Conservation (phyloP, 139 green algal species). For the Eudorina sp. region DNA sequence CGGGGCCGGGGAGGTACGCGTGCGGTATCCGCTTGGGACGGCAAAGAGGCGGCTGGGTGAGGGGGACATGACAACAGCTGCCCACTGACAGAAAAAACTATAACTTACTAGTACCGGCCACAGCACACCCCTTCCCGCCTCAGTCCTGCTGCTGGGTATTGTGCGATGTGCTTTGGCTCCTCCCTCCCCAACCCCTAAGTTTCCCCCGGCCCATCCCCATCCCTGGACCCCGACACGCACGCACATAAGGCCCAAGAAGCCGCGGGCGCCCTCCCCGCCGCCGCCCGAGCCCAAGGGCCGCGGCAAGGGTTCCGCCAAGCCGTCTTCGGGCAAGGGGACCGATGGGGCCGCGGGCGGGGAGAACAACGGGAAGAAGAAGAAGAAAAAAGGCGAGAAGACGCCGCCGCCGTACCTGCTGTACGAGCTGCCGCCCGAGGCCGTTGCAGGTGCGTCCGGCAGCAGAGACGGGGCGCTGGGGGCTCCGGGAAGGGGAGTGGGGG, state of each 20-base stretch:
- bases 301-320: not conserved
- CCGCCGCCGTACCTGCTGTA: conserved; percentile 27
- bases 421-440: conserved; percentile 22
- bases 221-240: not conserved
- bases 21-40: no score
- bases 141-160: no score
- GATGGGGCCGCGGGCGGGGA: not conserved
- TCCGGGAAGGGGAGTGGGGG: no score
- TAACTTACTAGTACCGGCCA: no score
- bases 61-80: no score
- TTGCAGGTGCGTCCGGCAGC: conserved; percentile 9
- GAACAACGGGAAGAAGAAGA: not conserved
- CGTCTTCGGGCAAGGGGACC: not conserved
- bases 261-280: not conserved
- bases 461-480: no score
- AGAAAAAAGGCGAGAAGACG: not conserved
- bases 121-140: no score
- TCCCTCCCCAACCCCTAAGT: not conserved
- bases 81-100: no score
- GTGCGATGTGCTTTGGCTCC: no score
- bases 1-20: no score
- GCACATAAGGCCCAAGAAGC: conserved; percentile 33
- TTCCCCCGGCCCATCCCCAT: not conserved
- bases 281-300: not conserved
- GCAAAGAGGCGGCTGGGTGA: no score